phyloP scores from a whole-genome alignment of 306 rosid genomes.

The Castanea mollissima region DNA sequence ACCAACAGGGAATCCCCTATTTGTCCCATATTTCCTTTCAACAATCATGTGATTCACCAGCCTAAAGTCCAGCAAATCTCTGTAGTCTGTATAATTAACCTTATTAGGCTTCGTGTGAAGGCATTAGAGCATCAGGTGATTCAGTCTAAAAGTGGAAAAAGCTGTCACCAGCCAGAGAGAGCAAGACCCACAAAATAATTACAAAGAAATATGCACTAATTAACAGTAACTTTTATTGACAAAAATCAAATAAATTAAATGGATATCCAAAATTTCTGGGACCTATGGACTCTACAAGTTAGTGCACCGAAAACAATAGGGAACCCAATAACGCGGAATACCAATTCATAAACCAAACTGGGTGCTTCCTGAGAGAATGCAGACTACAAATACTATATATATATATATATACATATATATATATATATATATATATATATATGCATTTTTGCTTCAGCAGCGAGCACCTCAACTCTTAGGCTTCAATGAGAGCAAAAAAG shows the following conservation, averaged over 20 bases:
- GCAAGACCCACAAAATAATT: not conserved
- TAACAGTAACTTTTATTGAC: not conserved
- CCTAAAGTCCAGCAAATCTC: too few relatives aligned
- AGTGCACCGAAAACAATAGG: slow-evolving; percentile 16
- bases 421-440: not conserved
- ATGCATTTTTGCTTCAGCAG: slow-evolving; percentile 22
- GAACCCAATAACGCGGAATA: not conserved
- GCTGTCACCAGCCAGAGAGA: not conserved
- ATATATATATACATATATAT: not conserved
- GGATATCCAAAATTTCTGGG: slow-evolving; percentile 27
- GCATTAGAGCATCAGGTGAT: too few relatives aligned
- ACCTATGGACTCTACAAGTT: slow-evolving; percentile 14
- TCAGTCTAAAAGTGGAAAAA: too few relatives aligned
- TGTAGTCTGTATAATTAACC: too few relatives aligned
- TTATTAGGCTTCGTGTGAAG: too few relatives aligned
- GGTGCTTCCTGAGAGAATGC: slow-evolving; percentile 14
- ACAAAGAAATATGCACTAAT: not conserved
- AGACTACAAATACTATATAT: slow-evolving; percentile 9
- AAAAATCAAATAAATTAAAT: slow-evolving; percentile 35
- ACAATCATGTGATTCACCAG: too few relatives aligned
- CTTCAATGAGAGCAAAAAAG: slow-evolving; percentile 6
- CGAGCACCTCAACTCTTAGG: not conserved
- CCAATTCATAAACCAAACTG: slow-evolving; percentile 9
- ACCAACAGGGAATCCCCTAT: too few relatives aligned
- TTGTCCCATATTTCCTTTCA: too few relatives aligned